Percentiles rank a stretch among this genome's conserved stretches.
phyloP scores from a whole-genome alignment of 768 basidiomycete species.

The Pulveroboletus ravenelii region DNA sequence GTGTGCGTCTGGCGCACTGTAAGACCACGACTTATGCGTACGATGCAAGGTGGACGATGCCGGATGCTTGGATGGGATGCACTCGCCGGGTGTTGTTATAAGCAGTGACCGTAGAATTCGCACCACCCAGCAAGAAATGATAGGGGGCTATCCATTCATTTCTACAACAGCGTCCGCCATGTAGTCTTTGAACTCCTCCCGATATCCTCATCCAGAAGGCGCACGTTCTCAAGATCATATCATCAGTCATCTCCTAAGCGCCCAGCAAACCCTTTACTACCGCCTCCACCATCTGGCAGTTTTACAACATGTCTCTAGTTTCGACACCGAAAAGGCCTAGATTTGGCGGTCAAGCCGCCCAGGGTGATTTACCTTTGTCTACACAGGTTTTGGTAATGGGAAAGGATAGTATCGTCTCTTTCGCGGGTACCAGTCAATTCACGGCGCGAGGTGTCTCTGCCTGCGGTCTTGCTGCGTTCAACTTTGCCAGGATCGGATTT shows the following conservation, averaged over 20 bases:
- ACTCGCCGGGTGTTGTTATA: too few relatives aligned
- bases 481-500: slow-evolving; percentile 53
- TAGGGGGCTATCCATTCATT: too few relatives aligned
- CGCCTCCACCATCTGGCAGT: too few relatives aligned
- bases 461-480: slow-evolving; percentile 64
- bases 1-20: too few relatives aligned
- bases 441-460: slow-evolving; percentile 42
- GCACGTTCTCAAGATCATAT: not conserved
- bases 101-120: too few relatives aligned
- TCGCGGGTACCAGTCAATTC: slow-evolving; percentile 55
- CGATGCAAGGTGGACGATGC: too few relatives aligned
- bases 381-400: slow-evolving; percentile 21
- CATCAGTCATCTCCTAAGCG: not conserved
- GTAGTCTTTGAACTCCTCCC: too few relatives aligned
- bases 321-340: not conserved
- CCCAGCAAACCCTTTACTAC: not conserved
- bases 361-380: not conserved
- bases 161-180: too few relatives aligned
- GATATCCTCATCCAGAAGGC: not conserved
- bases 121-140: too few relatives aligned
- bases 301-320: slow-evolving; percentile 3
- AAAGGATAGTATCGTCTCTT: slow-evolving; percentile 40
- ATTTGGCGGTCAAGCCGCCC: not conserved
- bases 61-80: too few relatives aligned
- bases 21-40: too few relatives aligned